phyloP scores from a whole-genome alignment of 805 yeast species.

The Metschnikowia amazonensis region DNA sequence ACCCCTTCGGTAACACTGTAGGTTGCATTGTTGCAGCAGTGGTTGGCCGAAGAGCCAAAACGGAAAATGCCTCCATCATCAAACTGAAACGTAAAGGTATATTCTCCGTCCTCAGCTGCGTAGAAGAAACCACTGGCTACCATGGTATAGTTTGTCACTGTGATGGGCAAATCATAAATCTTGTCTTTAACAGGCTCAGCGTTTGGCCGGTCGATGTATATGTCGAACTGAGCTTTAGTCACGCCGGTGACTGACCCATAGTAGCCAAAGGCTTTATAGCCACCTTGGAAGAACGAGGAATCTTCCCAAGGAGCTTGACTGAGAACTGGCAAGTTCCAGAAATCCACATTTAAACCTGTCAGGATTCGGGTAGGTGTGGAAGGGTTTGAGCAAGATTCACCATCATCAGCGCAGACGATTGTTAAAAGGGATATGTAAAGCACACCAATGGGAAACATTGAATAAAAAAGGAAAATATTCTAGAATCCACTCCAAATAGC shows the following conservation, averaged over 20 bases:
- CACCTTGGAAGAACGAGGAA: conserved; percentile 5
- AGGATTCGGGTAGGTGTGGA: too few relatives aligned
- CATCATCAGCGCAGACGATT: too few relatives aligned
- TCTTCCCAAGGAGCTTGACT: conserved; percentile 1
- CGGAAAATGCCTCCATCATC: conserved; percentile 10
- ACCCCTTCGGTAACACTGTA: background rate
- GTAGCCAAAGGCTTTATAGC: conserved; percentile 5
- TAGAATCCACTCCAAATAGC: too few relatives aligned
- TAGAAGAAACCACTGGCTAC: conserved; percentile 8
- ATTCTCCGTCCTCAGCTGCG: conserved; percentile 8
- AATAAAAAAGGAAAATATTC: too few relatives aligned
- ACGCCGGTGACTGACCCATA: conserved; percentile 3
- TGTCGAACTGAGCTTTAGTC: background rate
- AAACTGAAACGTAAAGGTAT: conserved; percentile 5
- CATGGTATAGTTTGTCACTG: conserved; percentile 8
- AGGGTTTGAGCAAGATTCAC: too few relatives aligned
- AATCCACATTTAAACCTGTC: conserved; percentile 5
- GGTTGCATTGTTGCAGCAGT: conserved; percentile 4
- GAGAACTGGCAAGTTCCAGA: conserved; percentile 6
- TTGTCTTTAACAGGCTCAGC: background rate
- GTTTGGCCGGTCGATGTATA: too few relatives aligned
- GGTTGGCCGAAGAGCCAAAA: conserved; percentile 6
- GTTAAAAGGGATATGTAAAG: too few relatives aligned
- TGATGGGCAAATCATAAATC: conserved; percentile 4
- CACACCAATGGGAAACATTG: too few relatives aligned